Conservation (phyloP, 441 rosid genomes). For the Populus trichocarpa region DNA sequence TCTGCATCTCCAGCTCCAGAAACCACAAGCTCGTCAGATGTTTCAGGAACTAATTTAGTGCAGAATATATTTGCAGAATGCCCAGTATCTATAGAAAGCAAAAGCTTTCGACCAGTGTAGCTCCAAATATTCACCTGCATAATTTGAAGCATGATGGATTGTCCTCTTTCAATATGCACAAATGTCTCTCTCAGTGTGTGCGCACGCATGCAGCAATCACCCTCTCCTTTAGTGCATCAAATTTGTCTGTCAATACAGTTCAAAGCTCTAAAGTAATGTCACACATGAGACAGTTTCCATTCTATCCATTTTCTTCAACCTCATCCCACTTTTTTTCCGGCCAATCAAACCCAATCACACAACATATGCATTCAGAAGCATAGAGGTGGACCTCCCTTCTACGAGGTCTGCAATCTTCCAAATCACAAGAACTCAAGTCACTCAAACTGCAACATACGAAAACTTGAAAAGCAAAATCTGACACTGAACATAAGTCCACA, state of each 20-base stretch:
- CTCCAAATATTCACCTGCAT: constrained; percentile 84
- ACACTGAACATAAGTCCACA: not conserved
- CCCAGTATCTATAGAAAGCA: constrained; percentile 89
- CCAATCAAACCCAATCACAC: not conserved
- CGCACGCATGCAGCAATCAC: not conserved
- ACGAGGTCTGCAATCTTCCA: not conserved
- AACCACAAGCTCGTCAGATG: constrained; percentile 87
- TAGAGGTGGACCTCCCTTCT: not conserved
- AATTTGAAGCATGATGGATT: constrained; percentile 4
- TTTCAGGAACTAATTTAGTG: constrained; percentile 93
- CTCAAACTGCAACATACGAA: not conserved
- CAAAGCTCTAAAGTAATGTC: not conserved
- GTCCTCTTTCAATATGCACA: not conserved
- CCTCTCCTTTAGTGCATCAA: not conserved
- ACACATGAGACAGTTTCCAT: not conserved
- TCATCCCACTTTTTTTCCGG: not conserved
- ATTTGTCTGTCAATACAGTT: not conserved
- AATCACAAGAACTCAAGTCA: not conserved
- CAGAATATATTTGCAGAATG: constrained; percentile 90
- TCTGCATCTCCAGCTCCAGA: constrained; percentile 99
- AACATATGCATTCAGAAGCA: not conserved
- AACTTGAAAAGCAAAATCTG: not conserved
- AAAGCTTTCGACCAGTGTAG: constrained; percentile 64
- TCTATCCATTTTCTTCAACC: not conserved
- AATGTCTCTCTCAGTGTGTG: not conserved